Percentiles rank a stretch among this genome's conserved stretches.
Evolutionary conservation across 1,284 basidiomycete genomes (phyloP).

Genomic region (Apiotrichum siamense): DNA sequence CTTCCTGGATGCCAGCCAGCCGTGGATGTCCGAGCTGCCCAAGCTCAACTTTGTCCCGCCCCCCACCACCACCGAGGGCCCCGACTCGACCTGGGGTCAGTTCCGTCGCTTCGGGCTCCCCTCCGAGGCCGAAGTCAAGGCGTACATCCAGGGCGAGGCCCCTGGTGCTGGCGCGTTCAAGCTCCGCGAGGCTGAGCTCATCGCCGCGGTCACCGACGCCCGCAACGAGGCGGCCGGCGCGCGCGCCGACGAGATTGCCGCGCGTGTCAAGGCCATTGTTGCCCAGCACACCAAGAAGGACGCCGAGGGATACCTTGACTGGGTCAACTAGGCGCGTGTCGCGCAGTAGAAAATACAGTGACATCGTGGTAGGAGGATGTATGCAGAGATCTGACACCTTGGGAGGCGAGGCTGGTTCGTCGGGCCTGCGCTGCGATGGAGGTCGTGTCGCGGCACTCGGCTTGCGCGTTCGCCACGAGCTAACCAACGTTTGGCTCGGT

Average conservation of each 20-base stretch:
- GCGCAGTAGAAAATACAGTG: no score
- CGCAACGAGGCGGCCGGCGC: slow-evolving; percentile 22
- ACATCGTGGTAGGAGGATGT: no score
- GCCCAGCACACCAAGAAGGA: slow-evolving; percentile 30
- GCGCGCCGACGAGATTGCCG: slow-evolving; percentile 27
- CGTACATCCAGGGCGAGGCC: slow-evolving; percentile 34
- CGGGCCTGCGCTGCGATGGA: no score
- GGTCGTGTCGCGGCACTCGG: no score
- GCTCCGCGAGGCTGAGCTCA: slow-evolving; percentile 37
- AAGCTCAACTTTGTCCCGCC: slow-evolving; percentile 29
- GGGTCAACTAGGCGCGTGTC: slow-evolving; percentile 21
- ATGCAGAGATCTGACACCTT: no score
- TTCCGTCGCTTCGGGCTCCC: slow-evolving; percentile 46
- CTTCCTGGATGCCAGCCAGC: slow-evolving; percentile 50
- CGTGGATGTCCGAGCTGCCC: slow-evolving; percentile 57
- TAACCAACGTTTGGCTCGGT: no score
- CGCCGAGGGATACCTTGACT: slow-evolving; percentile 37
- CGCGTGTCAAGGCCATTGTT: slow-evolving; percentile 29
- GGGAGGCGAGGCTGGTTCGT: no score
- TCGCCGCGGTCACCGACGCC: slow-evolving; percentile 29
- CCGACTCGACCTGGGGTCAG: slow-evolving; percentile 41
- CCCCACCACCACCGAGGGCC: slow-evolving; percentile 17
- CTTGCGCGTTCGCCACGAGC: no score
- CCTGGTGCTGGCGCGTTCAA: slow-evolving; percentile 43
- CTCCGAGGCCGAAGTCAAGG: slow-evolving; percentile 32